Percentiles rank a stretch among this genome's conserved stretches.
phyloP scores from a whole-genome alignment of 495 filamentous ascomycete genomes.

The Xylaria curta region DNA sequence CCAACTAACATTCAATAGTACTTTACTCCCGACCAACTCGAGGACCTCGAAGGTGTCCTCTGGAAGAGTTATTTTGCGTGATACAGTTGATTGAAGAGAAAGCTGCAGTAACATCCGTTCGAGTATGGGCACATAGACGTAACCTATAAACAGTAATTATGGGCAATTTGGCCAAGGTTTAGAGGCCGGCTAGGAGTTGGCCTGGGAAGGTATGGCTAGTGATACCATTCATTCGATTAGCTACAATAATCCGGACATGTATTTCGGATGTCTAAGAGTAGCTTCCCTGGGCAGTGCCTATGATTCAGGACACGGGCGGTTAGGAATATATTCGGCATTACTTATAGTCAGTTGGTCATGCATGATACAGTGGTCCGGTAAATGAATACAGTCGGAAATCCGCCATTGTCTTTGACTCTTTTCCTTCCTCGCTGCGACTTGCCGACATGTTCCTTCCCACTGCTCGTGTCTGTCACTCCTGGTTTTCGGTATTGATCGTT shows the following conservation, averaged over 20 bases:
- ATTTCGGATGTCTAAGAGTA: background rate
- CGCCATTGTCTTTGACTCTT: background rate
- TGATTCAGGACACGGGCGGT: constrained; percentile 5
- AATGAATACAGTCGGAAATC: constrained; percentile 2
- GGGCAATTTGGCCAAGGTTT: background rate
- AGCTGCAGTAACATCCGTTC: background rate
- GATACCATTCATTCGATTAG: background rate
- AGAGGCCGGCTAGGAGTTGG: background rate
- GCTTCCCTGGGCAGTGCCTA: background rate
- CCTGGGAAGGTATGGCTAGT: background rate
- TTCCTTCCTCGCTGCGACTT: background rate
- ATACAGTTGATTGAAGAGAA: constrained; percentile 6
- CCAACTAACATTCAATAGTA: constrained; percentile 64
- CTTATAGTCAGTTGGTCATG: background rate
- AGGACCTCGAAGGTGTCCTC: constrained; percentile 93
- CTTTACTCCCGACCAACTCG: constrained; percentile 89
- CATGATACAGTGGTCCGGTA: background rate
- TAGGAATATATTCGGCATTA: constrained; percentile 8
- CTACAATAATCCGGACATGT: background rate
- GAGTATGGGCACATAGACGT: background rate
- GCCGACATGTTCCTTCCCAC: background rate
- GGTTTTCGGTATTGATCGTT: background rate
- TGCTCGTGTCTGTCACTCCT: no score
- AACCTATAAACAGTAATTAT: background rate
- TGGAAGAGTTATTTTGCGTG: constrained; percentile 99